Conservation (phyloP, 2,329 filamentous ascomycete genomes). For the Lachnellula hyalina region DNA sequence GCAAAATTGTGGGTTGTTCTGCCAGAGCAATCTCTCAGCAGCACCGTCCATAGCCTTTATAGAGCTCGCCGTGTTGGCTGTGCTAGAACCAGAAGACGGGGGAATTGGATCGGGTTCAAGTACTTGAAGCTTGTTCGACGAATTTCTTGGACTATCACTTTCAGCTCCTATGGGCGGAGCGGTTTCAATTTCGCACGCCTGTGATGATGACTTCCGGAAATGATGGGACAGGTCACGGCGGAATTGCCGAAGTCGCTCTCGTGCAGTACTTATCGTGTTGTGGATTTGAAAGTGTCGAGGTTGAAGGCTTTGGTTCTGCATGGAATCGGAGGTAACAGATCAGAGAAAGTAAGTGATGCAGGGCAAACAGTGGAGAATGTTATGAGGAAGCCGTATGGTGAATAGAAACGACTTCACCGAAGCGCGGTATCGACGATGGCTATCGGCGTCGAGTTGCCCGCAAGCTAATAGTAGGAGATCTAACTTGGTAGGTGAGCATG, state of each 20-base stretch:
- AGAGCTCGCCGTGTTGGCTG: constrained; percentile 3
- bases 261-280: constrained; percentile 11
- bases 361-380: background rate
- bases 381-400: background rate
- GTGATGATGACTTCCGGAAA: constrained; percentile 12
- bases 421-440: no score
- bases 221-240: constrained; percentile 13
- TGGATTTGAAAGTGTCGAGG: constrained; percentile 9
- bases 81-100: background rate
- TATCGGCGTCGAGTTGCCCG: background rate
- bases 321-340: constrained; percentile 1
- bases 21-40: constrained; percentile 21
- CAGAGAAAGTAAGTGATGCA: background rate
- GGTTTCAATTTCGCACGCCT: constrained; percentile 6
- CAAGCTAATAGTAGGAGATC: no score
- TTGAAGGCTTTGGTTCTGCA: constrained; percentile 10
- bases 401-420: background rate
- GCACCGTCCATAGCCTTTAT: constrained; percentile 25
- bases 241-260: constrained; percentile 18
- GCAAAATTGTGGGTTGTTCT: constrained; percentile 10
- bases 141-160: constrained; percentile 6
- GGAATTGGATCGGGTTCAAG: background rate
- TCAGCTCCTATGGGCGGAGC: background rate
- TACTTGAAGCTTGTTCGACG: background rate
- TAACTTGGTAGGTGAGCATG: background rate